These are phyloP conservation scores for Xylariaceae sp. DNA, from an alignment of 2,329 filamentous ascomycete species.

Conservation along the genomic window DNA sequence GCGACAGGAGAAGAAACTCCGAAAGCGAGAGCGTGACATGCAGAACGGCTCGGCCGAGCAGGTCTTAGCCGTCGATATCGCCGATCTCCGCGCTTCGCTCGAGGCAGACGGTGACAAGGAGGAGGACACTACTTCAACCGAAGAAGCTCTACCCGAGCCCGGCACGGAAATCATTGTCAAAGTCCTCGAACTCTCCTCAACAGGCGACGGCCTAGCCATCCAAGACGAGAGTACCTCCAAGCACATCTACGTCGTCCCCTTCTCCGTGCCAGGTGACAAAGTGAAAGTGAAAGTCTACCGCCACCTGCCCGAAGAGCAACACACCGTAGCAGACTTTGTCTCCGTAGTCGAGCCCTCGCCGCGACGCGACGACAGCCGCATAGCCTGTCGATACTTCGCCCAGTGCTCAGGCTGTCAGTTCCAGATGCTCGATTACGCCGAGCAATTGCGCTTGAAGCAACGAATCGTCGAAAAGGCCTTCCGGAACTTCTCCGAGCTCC, in stretches of 20 bases:
- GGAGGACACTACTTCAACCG: constrained; percentile 10
- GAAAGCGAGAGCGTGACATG: constrained; percentile 53
- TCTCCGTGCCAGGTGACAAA: constrained; percentile 77
- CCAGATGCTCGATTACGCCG: constrained; percentile 87
- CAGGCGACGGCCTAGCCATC: constrained; percentile 81
- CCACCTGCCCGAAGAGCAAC: constrained; percentile 59
- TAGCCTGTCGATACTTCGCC: constrained; percentile 81
- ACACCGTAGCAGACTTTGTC: constrained; percentile 77
- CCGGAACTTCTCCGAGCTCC: constrained; percentile 79
- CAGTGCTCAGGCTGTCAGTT: constrained; percentile 91
- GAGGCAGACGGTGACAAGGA: constrained; percentile 28
- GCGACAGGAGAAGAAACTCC: constrained; percentile 16
- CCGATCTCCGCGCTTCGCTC: constrained; percentile 45
- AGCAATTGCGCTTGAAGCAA: constrained; percentile 80
- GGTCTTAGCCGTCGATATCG: constrained; percentile 59
- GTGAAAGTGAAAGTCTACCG: constrained; percentile 73
- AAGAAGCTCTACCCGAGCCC: constrained; percentile 51
- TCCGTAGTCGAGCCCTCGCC: constrained; percentile 68
- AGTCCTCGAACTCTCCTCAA: constrained; percentile 80
- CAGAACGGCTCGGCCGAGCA: constrained; percentile 61
- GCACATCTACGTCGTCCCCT: constrained; percentile 79
- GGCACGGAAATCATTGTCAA: constrained; percentile 75
- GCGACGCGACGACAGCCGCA: constrained; percentile 67
- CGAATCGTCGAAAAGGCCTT: constrained; percentile 87
- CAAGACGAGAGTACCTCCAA: constrained; percentile 53